A percentile compares a stretch with the other conserved stretches of the same genome.
These are phyloP conservation scores for Bipolaris victoriae DNA, from an alignment of 2,329 filamentous ascomycete species.

Conservation along the genomic window DNA sequence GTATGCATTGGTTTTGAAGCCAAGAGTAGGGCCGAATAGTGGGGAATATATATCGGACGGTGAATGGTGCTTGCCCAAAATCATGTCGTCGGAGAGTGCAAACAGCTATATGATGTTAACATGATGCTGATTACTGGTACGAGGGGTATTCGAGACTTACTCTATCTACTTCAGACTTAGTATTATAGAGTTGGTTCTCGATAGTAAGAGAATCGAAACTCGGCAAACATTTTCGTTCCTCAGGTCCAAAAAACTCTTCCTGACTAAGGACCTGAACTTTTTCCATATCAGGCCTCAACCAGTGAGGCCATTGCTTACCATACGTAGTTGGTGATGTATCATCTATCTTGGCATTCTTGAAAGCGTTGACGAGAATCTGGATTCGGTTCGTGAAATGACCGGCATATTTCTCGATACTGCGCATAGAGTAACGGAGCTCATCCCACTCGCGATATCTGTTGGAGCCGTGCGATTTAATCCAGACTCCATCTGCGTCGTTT, in stretches of 20 bases:
- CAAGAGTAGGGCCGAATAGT: conserved; percentile 52
- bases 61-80: conserved; percentile 51
- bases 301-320: conserved; percentile 47
- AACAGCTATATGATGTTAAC: conserved; percentile 33
- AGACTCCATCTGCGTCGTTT: conserved; percentile 51
- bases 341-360: conserved; percentile 24
- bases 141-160: not conserved
- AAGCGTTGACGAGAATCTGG: conserved; percentile 53
- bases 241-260: conserved; percentile 52
- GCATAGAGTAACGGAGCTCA: conserved; percentile 54
- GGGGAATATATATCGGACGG: conserved; percentile 55
- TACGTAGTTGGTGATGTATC: conserved; percentile 13
- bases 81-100: conserved; percentile 55
- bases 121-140: not conserved
- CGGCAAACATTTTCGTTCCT: conserved; percentile 50
- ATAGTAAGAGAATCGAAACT: conserved; percentile 55
- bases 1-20: conserved; percentile 53
- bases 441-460: conserved; percentile 56
- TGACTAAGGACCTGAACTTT: conserved; percentile 50
- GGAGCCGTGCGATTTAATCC: conserved; percentile 51
- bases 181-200: conserved; percentile 54
- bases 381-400: conserved; percentile 52
- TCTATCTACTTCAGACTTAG: conserved; percentile 41
- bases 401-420: conserved; percentile 53
- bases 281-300: conserved; percentile 47